Evolutionary conservation across 1,284 basidiomycete species (phyloP), one percentile per base, ranked within the genome.

Genomic region (Neonothopanus nambi): DNA sequence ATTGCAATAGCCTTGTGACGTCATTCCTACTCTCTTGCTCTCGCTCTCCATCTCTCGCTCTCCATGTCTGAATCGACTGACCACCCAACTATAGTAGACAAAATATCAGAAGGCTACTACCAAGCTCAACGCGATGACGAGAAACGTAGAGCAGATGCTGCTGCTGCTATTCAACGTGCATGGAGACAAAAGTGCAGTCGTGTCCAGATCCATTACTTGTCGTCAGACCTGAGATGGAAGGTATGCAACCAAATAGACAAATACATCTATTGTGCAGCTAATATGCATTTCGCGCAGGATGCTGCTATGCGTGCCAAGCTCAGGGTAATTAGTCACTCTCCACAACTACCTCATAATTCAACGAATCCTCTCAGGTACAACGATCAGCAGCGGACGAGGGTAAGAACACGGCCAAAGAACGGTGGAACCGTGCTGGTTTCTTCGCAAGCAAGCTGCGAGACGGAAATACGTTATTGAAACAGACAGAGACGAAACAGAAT

Each of bases 371-470:
- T 33, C 59, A 80, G 76, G 62, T 73, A 6, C 69, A 70, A 51
- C 67, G 75, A 50, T 58, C 67, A 26, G 75, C 68, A 8, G 79
- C 77, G 2, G 61, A 69, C 3, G 61, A 73, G 37, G 79, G 76
- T 17, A 67, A 67, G 58, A 82, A 81, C 57, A 67, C 72, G 17
- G 70, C 73, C 3, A 62, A 62, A 33, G 63, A 71, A 18, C 72
- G 81, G 6, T 82, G 80, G 79, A 67, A 68, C 51, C 70, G 81
- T 6, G 77, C 74, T 0, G 70, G 66, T 1, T 75, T 77, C 57
- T 67, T 78, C 36, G 70, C 73, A 12, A 62, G 65, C 5, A 65
- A 72, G 40, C 63, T 84, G 30, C 70, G 71, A 52, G 80, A 80
- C 52, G 72, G 71, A 5, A 72, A 80, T 57, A 59, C 62, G 3